Evolutionary conservation across 2,329 filamentous ascomycete genomes (phyloP), one percentile per base, ranked within the genome.

Genomic region (Trichophyton benhamiae): DNA sequence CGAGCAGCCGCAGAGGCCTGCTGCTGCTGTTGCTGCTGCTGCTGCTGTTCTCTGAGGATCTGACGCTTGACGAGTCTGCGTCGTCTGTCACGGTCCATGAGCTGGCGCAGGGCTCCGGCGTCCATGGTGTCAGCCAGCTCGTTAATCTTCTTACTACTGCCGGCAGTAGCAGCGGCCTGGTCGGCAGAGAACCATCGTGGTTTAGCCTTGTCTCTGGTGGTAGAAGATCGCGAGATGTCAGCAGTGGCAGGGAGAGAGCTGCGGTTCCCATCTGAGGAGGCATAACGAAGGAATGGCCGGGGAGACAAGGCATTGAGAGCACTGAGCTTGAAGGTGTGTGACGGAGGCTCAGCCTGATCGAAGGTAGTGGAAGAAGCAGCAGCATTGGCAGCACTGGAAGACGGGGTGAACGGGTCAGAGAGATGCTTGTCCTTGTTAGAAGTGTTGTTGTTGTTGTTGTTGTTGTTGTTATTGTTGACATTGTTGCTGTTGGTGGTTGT

Each of bases 11-110:
- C 17, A 7, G 33, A 9, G 33, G 41, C 17, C 46, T 30, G 46
- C 30, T 30, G 41, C 42, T 42, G 52, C 9, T 46, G 59, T 55
- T 59, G 25, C 36, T 30, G 46, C 22, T 30, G 41, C 7, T 33
- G 46, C 42, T 42, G 52, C 9, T 48, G 59, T 55, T 57, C 44
- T 27, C 58, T 59, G 25, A 57, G 15, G 27, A 20, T 36, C 38
- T 58, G 62, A 9, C 49, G 48, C 30, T 53, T 61, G 11, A 85
- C 81, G 57, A 79, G 79, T 63, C 71, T 71, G 61, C 71, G 70
- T 62, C 94, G 83, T 68, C 91, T 83, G 66, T 99, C 94, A 63
- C 94, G 81, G 68, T 99, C 94, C 83, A 99, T 87, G 33, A 97
- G 79, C 70, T 95, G 88, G 62, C 92, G 83, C 44, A 99, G 73